phyloP scores from a whole-genome alignment of 2,329 filamentous ascomycete species.

The Dactylellina haptotyla region DNA sequence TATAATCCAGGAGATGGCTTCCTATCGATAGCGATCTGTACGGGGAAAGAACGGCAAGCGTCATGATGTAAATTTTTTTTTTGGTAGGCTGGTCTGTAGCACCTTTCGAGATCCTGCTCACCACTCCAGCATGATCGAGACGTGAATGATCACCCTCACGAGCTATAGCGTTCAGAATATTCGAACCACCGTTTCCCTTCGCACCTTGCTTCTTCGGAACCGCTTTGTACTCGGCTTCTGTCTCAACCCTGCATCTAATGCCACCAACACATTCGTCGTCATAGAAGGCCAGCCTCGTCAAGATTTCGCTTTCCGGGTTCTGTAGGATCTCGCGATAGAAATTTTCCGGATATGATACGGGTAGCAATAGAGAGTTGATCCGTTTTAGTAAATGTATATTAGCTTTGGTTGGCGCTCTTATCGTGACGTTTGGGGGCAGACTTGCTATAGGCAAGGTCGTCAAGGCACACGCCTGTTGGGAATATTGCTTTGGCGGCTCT shows the following conservation, averaged over 20 bases:
- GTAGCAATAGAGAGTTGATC: constrained; percentile 73
- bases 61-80: constrained; percentile 71
- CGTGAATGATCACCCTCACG: neutral
- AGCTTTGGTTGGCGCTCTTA: constrained; percentile 65
- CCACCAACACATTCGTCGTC: constrained; percentile 65
- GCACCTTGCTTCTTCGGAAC: constrained; percentile 14
- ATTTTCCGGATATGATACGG: constrained; percentile 71
- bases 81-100: constrained; percentile 6
- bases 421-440: constrained; percentile 59
- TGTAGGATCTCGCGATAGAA: constrained; percentile 71
- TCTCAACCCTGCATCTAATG: constrained; percentile 71
- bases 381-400: constrained; percentile 71
- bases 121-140: neutral
- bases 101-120: no score
- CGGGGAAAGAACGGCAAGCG: constrained; percentile 71
- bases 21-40: constrained; percentile 72
- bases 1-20: constrained; percentile 68
- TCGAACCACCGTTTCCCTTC: constrained; percentile 14
- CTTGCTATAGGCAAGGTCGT: constrained; percentile 28
- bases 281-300: constrained; percentile 58
- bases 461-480: neutral
- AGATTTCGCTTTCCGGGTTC: constrained; percentile 60
- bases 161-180: constrained; percentile 61
- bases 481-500: neutral
- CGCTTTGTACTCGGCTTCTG: constrained; percentile 63